Evolutionary conservation across 805 yeast species (phyloP).

Genomic region (Kodamaea neixiangensis): DNA sequence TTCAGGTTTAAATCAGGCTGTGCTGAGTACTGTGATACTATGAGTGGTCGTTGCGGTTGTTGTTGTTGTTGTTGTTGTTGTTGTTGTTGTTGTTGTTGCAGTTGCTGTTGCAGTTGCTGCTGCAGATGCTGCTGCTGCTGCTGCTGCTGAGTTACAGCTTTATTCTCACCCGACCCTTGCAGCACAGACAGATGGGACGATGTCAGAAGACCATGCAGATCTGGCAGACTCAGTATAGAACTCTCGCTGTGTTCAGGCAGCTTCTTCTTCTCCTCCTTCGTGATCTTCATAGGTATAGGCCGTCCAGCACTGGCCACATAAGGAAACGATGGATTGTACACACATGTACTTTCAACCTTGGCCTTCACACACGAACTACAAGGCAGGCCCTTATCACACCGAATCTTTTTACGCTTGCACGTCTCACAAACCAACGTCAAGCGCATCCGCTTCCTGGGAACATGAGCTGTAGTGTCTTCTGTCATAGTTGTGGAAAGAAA

Average conservation of each 20-base stretch:
- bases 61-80: background rate
- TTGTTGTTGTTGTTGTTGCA: background rate
- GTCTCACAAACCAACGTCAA: constrained; percentile 22
- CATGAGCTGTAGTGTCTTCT: constrained; percentile 3
- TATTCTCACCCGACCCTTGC: background rate
- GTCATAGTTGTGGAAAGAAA: background rate
- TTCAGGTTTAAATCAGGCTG: background rate
- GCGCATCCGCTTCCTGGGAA: constrained; percentile 12
- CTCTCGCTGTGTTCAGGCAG: background rate
- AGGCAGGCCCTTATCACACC: constrained; percentile 25
- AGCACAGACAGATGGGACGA: background rate
- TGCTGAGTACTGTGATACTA: background rate
- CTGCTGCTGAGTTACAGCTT: too few relatives aligned
- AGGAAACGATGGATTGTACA: constrained; percentile 11
- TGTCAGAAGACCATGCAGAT: background rate
- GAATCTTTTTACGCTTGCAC: constrained; percentile 24
- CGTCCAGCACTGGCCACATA: constrained; percentile 12
- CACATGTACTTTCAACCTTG: constrained; percentile 9
- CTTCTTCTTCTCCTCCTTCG: background rate
- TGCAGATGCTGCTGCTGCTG: background rate
- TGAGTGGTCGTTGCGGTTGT: background rate
- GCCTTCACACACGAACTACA: constrained; percentile 17
- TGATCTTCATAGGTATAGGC: constrained; percentile 7
- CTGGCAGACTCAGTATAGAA: background rate
- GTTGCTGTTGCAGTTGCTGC: background rate